phyloP scores from a whole-genome alignment of 108 stramenopile species.

The Nitzschia sp. region DNA sequence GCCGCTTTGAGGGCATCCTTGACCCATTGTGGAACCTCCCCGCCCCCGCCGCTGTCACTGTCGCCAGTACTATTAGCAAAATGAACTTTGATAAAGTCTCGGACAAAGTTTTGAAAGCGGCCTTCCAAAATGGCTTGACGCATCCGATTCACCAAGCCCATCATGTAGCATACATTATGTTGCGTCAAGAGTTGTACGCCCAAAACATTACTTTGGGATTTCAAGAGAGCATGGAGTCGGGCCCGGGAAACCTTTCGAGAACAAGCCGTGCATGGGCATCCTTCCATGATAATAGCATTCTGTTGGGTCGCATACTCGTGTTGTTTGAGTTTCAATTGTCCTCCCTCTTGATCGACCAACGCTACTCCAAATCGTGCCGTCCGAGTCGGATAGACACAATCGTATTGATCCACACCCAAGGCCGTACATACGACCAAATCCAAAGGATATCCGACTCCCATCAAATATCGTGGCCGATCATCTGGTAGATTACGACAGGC shows the following conservation, averaged over 20 bases:
- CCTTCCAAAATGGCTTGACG: slow-evolving; percentile 84
- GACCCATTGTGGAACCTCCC: slow-evolving; percentile 84
- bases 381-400: slow-evolving; percentile 98
- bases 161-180: slow-evolving; percentile 97
- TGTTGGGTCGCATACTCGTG: slow-evolving; percentile 68
- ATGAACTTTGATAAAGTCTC: slow-evolving; percentile 66
- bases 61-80: slow-evolving; percentile 56
- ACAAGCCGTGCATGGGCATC: slow-evolving; percentile 86
- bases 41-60: too few relatives aligned
- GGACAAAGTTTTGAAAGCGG: slow-evolving; percentile 71
- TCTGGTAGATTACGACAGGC: slow-evolving; percentile 86
- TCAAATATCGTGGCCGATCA: slow-evolving; percentile 92
- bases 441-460: slow-evolving; percentile 98
- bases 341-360: slow-evolving; percentile 54
- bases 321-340: slow-evolving; percentile 78
- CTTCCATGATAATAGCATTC: slow-evolving; percentile 50
- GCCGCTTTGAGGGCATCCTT: slow-evolving; percentile 78
- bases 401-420: slow-evolving; percentile 97
- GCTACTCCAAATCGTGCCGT: slow-evolving; percentile 97
- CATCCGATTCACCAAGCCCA: slow-evolving; percentile 85
- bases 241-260: slow-evolving; percentile 64
- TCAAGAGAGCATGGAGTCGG: slow-evolving; percentile 79
- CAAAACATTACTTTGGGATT: slow-evolving; percentile 67
- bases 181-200: slow-evolving; percentile 90
- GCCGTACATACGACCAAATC: slow-evolving; percentile 98